Evolutionary conservation across 345 rosid species (phyloP).

Genomic region (Populus pruinosa): DNA sequence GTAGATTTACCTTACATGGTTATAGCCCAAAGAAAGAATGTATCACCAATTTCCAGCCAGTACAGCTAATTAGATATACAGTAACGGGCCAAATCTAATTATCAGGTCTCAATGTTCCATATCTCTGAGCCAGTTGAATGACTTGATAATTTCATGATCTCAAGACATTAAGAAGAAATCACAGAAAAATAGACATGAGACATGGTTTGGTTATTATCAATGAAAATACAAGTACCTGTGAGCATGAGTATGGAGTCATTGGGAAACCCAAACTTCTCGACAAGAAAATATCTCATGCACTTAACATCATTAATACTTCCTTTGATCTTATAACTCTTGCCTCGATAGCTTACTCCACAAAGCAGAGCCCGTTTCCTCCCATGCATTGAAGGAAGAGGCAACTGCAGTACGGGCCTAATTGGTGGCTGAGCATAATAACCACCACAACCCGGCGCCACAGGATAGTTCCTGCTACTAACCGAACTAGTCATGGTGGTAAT

Average conservation of each 20-base stretch:
- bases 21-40: too few species aligned
- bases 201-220: too few species aligned
- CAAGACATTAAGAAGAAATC: too few species aligned
- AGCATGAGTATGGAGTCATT: conserved; percentile 36
- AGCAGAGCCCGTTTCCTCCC: conserved; percentile 56
- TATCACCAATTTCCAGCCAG: too few species aligned
- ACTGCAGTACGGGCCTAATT: background rate
- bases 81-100: too few species aligned
- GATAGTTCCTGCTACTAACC: background rate
- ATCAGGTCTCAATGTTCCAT: too few species aligned
- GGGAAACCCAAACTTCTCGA: conserved; percentile 47
- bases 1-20: background rate
- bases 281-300: conserved; percentile 48
- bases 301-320: conserved; percentile 56
- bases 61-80: too few species aligned
- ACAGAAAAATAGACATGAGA: too few species aligned
- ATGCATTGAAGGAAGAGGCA: conserved; percentile 16
- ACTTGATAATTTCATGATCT: too few species aligned
- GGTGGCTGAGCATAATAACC: conserved; percentile 17
- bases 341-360: conserved; percentile 47
- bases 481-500: conserved; percentile 2
- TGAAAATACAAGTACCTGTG: conserved; percentile 19
- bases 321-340: conserved; percentile 37
- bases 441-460: conserved; percentile 13
- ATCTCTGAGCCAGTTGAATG: too few species aligned